A percentile compares a stretch with the other conserved stretches of the same genome.
Evolutionary conservation across 352 stramenopile species (phyloP).

Genomic region (Pythium grandisporangium): DNA sequence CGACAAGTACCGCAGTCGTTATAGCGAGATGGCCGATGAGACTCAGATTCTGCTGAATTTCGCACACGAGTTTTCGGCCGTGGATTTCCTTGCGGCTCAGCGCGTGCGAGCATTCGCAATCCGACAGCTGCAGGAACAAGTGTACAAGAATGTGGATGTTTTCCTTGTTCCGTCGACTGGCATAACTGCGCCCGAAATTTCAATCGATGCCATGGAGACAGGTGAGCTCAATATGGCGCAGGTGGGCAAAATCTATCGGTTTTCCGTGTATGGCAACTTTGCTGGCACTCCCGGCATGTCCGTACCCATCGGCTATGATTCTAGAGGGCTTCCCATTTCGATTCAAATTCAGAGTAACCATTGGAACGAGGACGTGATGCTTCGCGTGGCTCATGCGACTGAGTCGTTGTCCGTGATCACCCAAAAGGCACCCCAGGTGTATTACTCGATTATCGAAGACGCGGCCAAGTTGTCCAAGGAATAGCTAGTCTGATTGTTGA

Average conservation of each 20-base stretch:
- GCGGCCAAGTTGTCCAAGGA: slow-evolving; percentile 17
- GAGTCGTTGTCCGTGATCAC: slow-evolving; percentile 26
- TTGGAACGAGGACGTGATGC: slow-evolving; percentile 65
- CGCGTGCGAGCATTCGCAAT: slow-evolving; percentile 77
- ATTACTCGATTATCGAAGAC: slow-evolving; percentile 56
- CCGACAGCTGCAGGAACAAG: slow-evolving; percentile 52
- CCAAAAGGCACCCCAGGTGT: slow-evolving; percentile 46
- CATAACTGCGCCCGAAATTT: slow-evolving; percentile 68
- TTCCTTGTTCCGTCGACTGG: slow-evolving; percentile 82
- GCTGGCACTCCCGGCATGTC: slow-evolving; percentile 74
- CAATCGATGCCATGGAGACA: slow-evolving; percentile 21
- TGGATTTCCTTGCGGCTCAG: slow-evolving; percentile 82
- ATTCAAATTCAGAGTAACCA: slow-evolving; percentile 72
- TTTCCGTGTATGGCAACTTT: slow-evolving; percentile 81
- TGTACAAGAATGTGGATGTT: slow-evolving; percentile 84
- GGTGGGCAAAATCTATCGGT: slow-evolving; percentile 66
- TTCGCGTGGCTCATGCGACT: slow-evolving; percentile 51
- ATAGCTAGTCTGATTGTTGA: too few relatives aligned
- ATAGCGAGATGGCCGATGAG: slow-evolving; percentile 53
- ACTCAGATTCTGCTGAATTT: slow-evolving; percentile 66
- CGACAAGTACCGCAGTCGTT: slow-evolving; percentile 55
- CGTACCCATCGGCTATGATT: slow-evolving; percentile 68
- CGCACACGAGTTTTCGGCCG: slow-evolving; percentile 46
- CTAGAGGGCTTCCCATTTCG: slow-evolving; percentile 51
- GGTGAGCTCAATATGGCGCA: slow-evolving; percentile 52